Percentiles rank a stretch among this genome's conserved stretches.
These are phyloP conservation scores for Cantharellus anzutake DNA, from an alignment of 768 basidiomycete genomes.

Conservation along the genomic window DNA sequence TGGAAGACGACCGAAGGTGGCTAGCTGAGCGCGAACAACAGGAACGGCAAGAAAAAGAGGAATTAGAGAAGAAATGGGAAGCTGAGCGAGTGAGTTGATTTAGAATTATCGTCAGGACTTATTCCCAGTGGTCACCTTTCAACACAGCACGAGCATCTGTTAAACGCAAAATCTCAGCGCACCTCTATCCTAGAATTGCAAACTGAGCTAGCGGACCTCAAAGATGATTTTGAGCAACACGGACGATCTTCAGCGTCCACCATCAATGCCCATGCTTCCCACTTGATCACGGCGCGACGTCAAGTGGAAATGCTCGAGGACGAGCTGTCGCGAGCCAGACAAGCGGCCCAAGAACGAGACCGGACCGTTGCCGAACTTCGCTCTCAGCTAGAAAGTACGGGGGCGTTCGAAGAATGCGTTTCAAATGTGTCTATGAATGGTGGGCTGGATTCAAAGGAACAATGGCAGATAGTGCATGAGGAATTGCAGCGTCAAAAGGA, in stretches of 20 bases:
- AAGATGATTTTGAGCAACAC: constrained; percentile 33
- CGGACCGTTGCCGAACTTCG: constrained; percentile 29
- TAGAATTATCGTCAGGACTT: background rate
- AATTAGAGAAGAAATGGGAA: constrained; percentile 28
- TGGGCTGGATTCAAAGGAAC: constrained; percentile 16
- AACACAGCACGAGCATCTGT: constrained; percentile 2
- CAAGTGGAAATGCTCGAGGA: constrained; percentile 6
- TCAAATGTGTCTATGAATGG: too few species aligned
- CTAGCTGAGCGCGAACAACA: constrained; percentile 48
- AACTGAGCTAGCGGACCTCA: constrained; percentile 40
- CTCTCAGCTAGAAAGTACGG: constrained; percentile 27
- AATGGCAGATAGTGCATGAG: constrained; percentile 42
- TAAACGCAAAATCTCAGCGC: constrained; percentile 31
- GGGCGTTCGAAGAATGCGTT: constrained; percentile 13
- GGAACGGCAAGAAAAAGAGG: constrained; percentile 48
- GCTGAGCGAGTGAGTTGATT: constrained; percentile 39
- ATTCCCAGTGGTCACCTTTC: constrained; percentile 11
- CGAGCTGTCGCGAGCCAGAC: constrained; percentile 3
- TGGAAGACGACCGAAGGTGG: constrained; percentile 53
- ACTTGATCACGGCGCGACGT: constrained; percentile 5
- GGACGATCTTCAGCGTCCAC: constrained; percentile 31
- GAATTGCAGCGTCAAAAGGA: constrained; percentile 48
- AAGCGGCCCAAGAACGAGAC: constrained; percentile 3
- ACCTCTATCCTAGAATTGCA: constrained; percentile 28
- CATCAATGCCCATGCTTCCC: constrained; percentile 29